phyloP scores from a whole-genome alignment of 306 rosid genomes.

The Morella rubra region DNA sequence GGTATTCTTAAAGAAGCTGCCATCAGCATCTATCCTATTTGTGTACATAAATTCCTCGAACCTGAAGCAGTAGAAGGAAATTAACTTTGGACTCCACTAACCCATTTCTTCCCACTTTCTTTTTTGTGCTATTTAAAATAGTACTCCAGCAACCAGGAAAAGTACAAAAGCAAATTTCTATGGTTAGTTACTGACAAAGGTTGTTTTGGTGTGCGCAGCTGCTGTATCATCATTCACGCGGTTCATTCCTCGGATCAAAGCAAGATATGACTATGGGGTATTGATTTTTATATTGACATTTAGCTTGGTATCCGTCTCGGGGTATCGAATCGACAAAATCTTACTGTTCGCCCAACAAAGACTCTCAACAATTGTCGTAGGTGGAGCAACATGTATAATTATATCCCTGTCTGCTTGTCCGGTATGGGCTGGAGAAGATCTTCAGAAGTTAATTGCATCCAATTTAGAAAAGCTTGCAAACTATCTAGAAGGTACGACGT shows the following conservation, averaged over 20 bases:
- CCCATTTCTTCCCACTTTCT: too few relatives aligned
- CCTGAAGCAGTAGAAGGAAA: too few relatives aligned
- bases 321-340: not conserved
- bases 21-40: too few relatives aligned
- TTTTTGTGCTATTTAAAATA: too few relatives aligned
- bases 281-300: not conserved
- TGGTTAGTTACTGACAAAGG: not conserved
- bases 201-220: not conserved
- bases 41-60: too few relatives aligned
- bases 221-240: not conserved
- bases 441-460: not conserved
- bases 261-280: not conserved
- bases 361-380: not conserved
- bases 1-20: slow-evolving; percentile 34
- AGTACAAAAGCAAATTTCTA: too few relatives aligned
- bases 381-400: not conserved
- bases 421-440: not conserved
- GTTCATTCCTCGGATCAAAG: not conserved
- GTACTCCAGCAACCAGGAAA: too few relatives aligned
- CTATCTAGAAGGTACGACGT: not conserved
- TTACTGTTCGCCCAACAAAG: not conserved
- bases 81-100: too few relatives aligned
- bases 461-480: not conserved
- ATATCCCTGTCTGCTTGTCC: not conserved
- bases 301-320: not conserved